These are phyloP conservation scores for Rhypophila decipiens DNA, from an alignment of 495 filamentous ascomycete genomes.

Conservation along the genomic window DNA sequence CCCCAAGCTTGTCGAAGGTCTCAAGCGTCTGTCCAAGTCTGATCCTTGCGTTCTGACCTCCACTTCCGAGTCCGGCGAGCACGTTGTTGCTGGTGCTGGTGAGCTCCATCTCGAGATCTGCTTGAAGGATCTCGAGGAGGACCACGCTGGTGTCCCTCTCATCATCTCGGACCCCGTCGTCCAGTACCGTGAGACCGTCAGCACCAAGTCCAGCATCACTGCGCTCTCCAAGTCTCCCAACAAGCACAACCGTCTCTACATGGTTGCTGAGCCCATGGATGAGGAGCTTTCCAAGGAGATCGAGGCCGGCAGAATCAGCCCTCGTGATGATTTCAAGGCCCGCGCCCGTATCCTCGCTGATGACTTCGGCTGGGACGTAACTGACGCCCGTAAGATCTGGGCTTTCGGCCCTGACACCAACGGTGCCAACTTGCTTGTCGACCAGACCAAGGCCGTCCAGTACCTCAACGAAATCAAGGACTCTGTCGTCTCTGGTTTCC, in stretches of 20 bases:
- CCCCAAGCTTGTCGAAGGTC: constrained; percentile 99
- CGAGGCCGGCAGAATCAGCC: constrained; percentile 83
- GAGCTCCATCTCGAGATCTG: constrained; percentile 99
- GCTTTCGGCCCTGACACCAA: constrained; percentile 97
- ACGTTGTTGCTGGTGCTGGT: constrained; percentile 98
- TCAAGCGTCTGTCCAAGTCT: constrained; percentile 99
- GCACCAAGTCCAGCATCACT: constrained; percentile 76
- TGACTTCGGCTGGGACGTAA: constrained; percentile 98
- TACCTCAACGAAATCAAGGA: constrained; percentile 99
- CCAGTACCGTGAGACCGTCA: constrained; percentile 94
- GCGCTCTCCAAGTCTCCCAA: constrained; percentile 99
- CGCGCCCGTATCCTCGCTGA: constrained; percentile 96
- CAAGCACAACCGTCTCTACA: constrained; percentile 99
- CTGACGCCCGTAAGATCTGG: constrained; percentile 99
- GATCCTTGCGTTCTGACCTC: constrained; percentile 93
- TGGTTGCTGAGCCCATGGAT: constrained; percentile 78
- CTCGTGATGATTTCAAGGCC: constrained; percentile 98
- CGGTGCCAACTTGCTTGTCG: constrained; percentile 96
- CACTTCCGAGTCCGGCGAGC: constrained; percentile 89
- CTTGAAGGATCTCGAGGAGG: constrained; percentile 99
- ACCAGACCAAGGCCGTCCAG: constrained; percentile 99
- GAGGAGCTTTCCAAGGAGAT: constrained; percentile 91
- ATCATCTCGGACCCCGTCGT: constrained; percentile 96
- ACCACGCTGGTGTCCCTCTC: constrained; percentile 97
- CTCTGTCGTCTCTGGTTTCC: constrained; percentile 98